Conservation (phyloP, 2,329 filamentous ascomycete genomes). For the Fusarium subtropicale region DNA sequence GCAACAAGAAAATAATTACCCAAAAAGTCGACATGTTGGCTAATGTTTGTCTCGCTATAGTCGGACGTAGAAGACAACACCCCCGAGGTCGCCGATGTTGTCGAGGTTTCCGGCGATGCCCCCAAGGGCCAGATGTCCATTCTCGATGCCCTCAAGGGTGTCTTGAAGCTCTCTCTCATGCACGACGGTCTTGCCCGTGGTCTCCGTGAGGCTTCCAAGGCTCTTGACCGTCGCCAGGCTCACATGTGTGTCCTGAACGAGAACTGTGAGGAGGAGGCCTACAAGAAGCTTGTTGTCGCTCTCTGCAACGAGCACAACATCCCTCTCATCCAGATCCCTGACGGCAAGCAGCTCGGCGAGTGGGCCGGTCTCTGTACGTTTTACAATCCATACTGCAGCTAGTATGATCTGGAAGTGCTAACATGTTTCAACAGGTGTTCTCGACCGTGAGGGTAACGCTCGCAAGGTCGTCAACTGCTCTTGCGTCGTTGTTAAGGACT, state of each 20-base stretch:
- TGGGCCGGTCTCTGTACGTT: conserved; percentile 99
- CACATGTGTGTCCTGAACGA: conserved; percentile 99
- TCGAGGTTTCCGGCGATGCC: conserved; percentile 95
- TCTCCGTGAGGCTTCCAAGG: conserved; percentile 98
- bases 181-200: conserved; percentile 99
- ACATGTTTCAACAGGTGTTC: conserved; percentile 74
- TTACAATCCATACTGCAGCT: conserved; percentile 2
- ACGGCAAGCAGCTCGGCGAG: conserved; percentile 99
- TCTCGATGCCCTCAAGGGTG: conserved; percentile 98
- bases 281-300: conserved; percentile 99
- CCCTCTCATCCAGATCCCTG: conserved; percentile 98
- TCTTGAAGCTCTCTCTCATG: conserved; percentile 98
- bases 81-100: conserved; percentile 86
- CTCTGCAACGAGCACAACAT: conserved; percentile 99
- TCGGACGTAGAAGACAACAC: conserved; percentile 99
- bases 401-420: conserved; percentile 44
- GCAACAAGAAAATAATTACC: conserved; percentile 8
- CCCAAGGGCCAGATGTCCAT: conserved; percentile 96
- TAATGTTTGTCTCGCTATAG: conserved; percentile 60
- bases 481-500: conserved; percentile 99
- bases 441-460: conserved; percentile 99
- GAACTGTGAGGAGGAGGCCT: conserved; percentile 99
- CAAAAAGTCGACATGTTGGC: conserved; percentile 26
- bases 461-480: conserved; percentile 99
- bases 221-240: conserved; percentile 96